Evolutionary conservation across 139 green algal genomes (phyloP), one percentile per base, ranked within the genome.

Genomic region (Chlamydomonas sphaeroides): DNA sequence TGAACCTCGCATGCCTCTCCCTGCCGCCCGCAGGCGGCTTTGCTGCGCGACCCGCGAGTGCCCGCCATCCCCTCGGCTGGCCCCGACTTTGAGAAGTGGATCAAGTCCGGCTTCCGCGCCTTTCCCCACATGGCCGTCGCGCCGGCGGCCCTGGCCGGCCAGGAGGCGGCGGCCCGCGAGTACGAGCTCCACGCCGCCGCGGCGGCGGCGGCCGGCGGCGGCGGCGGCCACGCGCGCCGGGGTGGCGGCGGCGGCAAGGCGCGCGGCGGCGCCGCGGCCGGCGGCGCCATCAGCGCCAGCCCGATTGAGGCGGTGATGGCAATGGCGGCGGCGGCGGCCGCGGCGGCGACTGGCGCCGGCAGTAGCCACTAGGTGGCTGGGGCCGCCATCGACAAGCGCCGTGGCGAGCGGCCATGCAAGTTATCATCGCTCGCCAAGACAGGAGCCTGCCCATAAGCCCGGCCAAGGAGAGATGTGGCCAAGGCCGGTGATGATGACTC

Each of bases 51-150:
- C 78, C 3, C 35, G 20, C 36, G 66, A 18, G 49, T 84, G 36
- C 14, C 65, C 42, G 18, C 65, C 7, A 28, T 78, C 18, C 45
- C 71, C 17, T 5, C 41, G 11, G 3, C 49, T 36, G 68, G 79
- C 30, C 36, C 68, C 36, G 65, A 81, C 11, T 89, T 86, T 56
- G 84, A 89, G 45, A 72, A 86, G 30, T 89, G 84, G 84, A 79
- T 89, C 57, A 89, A 89, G 84, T 62, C 39, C 56, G 84, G 84
- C 53, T 48, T 38, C 68, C 51, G 33, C 30, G 67, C 79, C 67
- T 78, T 78, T 68, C 68, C 79, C 6, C 48, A 69, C 68, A 48
- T 84, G 18, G 66, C 48, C 25, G 48, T 65, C 6, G 75, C 62
- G 1, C n/a, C n/a, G n/a, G 26, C 49, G 25, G 49, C 38, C 5